Base-by-base conservation (phyloP, 2,329 filamentous ascomycete species). In the Didymella glomerata region DNA sequence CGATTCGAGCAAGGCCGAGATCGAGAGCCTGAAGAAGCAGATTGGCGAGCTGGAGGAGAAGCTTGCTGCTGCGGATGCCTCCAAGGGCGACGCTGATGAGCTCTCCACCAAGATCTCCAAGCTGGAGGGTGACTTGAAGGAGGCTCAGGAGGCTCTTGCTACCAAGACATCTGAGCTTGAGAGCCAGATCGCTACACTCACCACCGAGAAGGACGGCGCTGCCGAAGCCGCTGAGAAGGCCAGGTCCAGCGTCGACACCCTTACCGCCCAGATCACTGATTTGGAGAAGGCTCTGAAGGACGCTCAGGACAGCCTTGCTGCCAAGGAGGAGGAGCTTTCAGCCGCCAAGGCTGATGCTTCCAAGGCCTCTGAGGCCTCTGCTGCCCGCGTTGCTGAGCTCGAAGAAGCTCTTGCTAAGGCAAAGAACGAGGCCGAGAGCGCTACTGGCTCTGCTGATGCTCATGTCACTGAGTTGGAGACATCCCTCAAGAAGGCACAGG, bases 61-160 rank as follows among this genome's bases (percentile, higher is more conserved):
- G 51, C 62, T 71, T n/a, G 62, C 68, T 45, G 54, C 65, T 45
- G 59, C 64, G 22, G 68, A 74, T 22, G 41, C 66, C 22, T 63
- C 66, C 13, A 72, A 69, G 48, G 68, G 67, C 20, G 70, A 75
- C 48, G 59, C 65, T 24, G 68, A 74, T n/a, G 68, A 60, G 30
- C 61, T 70, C 8, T 56, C 59, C 11, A 59, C 65, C 13, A 73
- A 71, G 67, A 66, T 74, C 42, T 54, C 68, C 4, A 68, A 70
- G 40, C 60, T 74, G 3, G 69, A 75, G 36, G 57, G 54, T 32
- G 69, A 72, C 4, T 52, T 73, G 47, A 70, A 72, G 63, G 62
- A 69, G 48, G 65, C 67, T 27, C 64, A 73, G 47, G 69, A 68
- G 2, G 60, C 48, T 9, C 60, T 72, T 10, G 61, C 65, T 13